Evolutionary conservation across 2,329 filamentous ascomycete species (phyloP).

Genomic region (Periconia sp.): DNA sequence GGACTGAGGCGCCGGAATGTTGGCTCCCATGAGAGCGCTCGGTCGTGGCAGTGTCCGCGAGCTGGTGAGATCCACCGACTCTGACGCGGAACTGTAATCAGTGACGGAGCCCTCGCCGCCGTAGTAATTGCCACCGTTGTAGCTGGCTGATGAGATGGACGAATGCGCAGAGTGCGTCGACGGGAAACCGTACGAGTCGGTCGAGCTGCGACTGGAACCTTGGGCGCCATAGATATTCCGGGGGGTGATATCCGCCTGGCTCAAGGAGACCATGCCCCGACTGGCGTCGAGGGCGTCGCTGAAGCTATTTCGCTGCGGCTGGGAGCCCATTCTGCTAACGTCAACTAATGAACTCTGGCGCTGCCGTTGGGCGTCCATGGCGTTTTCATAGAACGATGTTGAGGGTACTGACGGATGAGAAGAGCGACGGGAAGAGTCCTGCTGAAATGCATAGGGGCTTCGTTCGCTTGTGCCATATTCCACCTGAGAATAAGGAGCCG

Average conservation of each 20-base stretch:
- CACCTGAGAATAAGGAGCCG: slow-evolving; percentile 75
- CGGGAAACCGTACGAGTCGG: slow-evolving; percentile 91
- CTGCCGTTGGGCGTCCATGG: slow-evolving; percentile 53
- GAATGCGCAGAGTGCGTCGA: slow-evolving; percentile 83
- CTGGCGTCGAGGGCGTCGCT: slow-evolving; percentile 91
- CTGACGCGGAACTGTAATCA: slow-evolving; percentile 91
- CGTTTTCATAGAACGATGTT: slow-evolving; percentile 56
- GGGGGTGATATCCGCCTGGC: slow-evolving; percentile 81
- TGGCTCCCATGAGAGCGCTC: slow-evolving; percentile 65
- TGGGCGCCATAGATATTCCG: slow-evolving; percentile 82
- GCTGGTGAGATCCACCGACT: slow-evolving; percentile 77
- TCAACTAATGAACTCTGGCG: slow-evolving; percentile 70
- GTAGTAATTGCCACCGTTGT: slow-evolving; percentile 83
- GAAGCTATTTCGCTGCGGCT: slow-evolving; percentile 71
- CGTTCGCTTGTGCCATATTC: slow-evolving; percentile 67
- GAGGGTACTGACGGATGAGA: slow-evolving; percentile 82
- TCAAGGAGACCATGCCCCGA: slow-evolving; percentile 93
- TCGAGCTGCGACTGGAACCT: slow-evolving; percentile 69
- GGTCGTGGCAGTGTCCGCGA: slow-evolving; percentile 86
- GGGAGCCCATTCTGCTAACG: slow-evolving; percentile 64
- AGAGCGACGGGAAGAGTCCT: slow-evolving; percentile 69
- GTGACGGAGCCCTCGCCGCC: slow-evolving; percentile 81
- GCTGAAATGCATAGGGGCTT: slow-evolving; percentile 63
- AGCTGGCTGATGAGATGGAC: slow-evolving; percentile 83
- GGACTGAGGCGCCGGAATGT: slow-evolving; percentile 81